phyloP scores from a whole-genome alignment of 192 early-diverging fungal genomes.

The Chytriomyces hyalinus region DNA sequence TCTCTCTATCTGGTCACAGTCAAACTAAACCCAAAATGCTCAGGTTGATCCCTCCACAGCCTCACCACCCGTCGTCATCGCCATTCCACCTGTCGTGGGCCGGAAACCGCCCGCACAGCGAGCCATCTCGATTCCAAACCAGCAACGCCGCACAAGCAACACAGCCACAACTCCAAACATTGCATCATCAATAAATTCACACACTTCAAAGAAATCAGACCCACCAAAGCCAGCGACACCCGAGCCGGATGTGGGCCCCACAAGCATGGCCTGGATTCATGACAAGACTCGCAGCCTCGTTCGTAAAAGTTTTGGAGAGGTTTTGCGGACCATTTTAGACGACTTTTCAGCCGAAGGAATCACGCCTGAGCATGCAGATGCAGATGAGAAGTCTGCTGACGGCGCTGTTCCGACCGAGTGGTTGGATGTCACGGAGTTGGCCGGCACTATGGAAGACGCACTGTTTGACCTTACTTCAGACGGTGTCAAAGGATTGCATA shows the following conservation, averaged over 20 bases:
- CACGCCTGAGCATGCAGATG: not conserved
- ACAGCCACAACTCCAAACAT: no score
- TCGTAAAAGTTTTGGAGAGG: constrained; percentile 36
- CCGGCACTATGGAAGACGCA: constrained; percentile 42
- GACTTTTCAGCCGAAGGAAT: constrained; percentile 10
- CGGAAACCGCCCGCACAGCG: no score
- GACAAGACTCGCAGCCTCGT: constrained; percentile 40
- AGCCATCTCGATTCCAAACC: no score
- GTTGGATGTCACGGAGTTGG: constrained; percentile 39
- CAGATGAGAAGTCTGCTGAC: not conserved
- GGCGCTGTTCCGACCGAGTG: not conserved
- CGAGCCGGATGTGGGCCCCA: constrained; percentile 33
- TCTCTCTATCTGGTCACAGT: no score
- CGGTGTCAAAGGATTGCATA: constrained; percentile 23
- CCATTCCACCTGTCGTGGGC: no score
- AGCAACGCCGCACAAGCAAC: no score
- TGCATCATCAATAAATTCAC: no score
- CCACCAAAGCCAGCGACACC: no score
- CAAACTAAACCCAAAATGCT: no score
- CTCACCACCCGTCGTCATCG: no score
- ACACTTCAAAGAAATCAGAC: no score
- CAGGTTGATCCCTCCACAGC: no score
- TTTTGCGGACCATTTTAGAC: constrained; percentile 36
- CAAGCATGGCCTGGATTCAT: constrained; percentile 33
- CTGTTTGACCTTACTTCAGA: constrained; percentile 43